Evolutionary conservation across 441 rosid genomes (phyloP), one percentile per base, ranked within the genome.

Genomic region (Brassica balearica): DNA sequence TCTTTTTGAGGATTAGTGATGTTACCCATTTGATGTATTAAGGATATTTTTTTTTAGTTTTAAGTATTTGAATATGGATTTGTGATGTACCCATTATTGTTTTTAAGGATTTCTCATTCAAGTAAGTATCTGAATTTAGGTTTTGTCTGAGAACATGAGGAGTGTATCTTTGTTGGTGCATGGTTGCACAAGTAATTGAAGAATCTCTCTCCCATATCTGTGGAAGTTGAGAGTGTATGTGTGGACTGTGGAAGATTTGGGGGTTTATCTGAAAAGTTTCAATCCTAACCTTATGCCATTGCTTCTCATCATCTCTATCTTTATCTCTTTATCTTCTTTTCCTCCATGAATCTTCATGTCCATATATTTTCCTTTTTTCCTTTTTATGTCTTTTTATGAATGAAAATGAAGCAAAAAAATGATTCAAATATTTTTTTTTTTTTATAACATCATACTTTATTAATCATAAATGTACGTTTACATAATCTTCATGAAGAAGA

Each of bases 311-410:
- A 64, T 78, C 81, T 72, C 69, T 77, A 77, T 77, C 81, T 46
- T 65, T 71, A 71, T 77, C 76, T 41, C 80, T 76, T 62, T 76
- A 76, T 77, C 76, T 65, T 77, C 72, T 65, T 77, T 66, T 71
- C 20, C 51, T 41, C 72, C 56, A 61, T 15, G 27, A 14, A n/a
- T 55, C 51, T 56, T 27, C 67, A 65, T 65, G 76, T 41, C 81
- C 77, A 78, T 78, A 27, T 63, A 69, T 36, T 12, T 68, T 19
- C 19, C 19, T 19, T 19, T 19, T 19, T 19, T 34, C 2, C 43
- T 38, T 38, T 15, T 29, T 10, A 46, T 29, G 34, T 29, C 7
- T 51, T 25, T 29, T 8, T 11, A 8, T 60, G 53, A 46, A 46
- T 61, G 48, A 27, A 75, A 29, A 60, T 19, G 8, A 61, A 38